Conservation (phyloP, 768 basidiomycete species). For the Hypsizygus marmoreus region DNA sequence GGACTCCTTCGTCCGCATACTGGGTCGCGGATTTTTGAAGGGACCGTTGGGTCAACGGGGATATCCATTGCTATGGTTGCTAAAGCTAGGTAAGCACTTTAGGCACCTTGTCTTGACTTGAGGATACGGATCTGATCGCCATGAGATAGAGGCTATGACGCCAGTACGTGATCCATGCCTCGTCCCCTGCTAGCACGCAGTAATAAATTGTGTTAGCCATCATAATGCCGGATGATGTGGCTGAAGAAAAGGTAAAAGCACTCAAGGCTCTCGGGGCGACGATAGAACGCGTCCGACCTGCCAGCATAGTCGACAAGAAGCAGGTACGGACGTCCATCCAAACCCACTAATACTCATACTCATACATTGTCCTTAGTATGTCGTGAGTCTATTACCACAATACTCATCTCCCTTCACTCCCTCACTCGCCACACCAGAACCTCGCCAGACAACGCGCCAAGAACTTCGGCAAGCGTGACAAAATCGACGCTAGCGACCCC, state of each 20-base stretch:
- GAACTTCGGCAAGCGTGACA: constrained; percentile 60
- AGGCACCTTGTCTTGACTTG: background rate
- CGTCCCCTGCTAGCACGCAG: background rate
- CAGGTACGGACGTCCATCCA: constrained; percentile 53
- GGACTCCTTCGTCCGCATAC: constrained; percentile 85
- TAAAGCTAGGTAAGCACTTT: constrained; percentile 64
- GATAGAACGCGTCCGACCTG: constrained; percentile 90
- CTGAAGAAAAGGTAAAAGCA: constrained; percentile 88
- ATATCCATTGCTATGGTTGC: constrained; percentile 96
- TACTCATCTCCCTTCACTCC: background rate
- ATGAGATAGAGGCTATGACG: constrained; percentile 75
- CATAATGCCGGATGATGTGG: constrained; percentile 88
- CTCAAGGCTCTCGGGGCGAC: constrained; percentile 81
- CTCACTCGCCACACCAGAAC: constrained; percentile 54
- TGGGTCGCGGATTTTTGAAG: constrained; percentile 93
- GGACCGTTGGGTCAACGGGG: constrained; percentile 94
- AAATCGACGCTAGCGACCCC: constrained; percentile 23
- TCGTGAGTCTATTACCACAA: constrained; percentile 45
- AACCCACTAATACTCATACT: background rate
- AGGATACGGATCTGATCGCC: background rate
- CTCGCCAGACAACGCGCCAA: constrained; percentile 79
- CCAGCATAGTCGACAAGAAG: constrained; percentile 95
- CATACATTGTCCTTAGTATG: constrained; percentile 50
- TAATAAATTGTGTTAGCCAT: constrained; percentile 54
- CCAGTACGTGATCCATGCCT: constrained; percentile 52